These are phyloP conservation scores for Plectosphaerella plurivora DNA, from an alignment of 2,329 filamentous ascomycete species.

Conservation along the genomic window DNA sequence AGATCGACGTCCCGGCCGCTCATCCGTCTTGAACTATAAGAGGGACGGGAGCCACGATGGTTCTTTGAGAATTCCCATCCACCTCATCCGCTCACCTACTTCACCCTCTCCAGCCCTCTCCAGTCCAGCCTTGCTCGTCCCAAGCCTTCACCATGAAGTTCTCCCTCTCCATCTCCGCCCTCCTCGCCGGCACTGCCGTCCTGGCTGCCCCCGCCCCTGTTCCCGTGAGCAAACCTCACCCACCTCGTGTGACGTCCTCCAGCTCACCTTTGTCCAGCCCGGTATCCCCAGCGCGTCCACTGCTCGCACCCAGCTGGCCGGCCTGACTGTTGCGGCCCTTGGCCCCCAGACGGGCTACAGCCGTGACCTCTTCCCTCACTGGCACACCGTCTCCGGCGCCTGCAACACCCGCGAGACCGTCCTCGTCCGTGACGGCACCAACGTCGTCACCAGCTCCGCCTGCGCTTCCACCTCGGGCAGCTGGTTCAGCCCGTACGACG, in stretches of 20 bases:
- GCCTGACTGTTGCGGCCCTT: constrained; percentile 52
- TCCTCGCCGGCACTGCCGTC: constrained; percentile 14
- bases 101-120: not conserved
- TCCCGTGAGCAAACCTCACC: not conserved
- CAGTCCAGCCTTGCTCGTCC: not conserved
- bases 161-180: constrained; percentile 8
- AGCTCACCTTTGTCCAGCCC: constrained; percentile 31
- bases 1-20: not conserved
- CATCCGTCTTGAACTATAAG: not conserved
- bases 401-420: constrained; percentile 72
- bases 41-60: not conserved
- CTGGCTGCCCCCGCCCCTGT: constrained; percentile 15
- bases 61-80: not conserved
- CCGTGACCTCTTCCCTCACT: constrained; percentile 67
- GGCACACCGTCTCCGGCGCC: constrained; percentile 58
- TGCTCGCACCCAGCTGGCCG: constrained; percentile 54
- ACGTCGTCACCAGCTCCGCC: constrained; percentile 51
- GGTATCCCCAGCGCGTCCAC: constrained; percentile 56
- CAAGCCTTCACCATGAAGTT: constrained; percentile 10
- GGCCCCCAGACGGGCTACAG: constrained; percentile 55
- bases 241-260: not conserved
- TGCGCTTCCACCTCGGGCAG: constrained; percentile 63
- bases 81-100: not conserved
- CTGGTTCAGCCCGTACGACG: constrained; percentile 73
- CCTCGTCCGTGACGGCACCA: constrained; percentile 66